Conservation (phyloP, 2,329 filamentous ascomycete species). For the Corinectria fuckeliana region DNA sequence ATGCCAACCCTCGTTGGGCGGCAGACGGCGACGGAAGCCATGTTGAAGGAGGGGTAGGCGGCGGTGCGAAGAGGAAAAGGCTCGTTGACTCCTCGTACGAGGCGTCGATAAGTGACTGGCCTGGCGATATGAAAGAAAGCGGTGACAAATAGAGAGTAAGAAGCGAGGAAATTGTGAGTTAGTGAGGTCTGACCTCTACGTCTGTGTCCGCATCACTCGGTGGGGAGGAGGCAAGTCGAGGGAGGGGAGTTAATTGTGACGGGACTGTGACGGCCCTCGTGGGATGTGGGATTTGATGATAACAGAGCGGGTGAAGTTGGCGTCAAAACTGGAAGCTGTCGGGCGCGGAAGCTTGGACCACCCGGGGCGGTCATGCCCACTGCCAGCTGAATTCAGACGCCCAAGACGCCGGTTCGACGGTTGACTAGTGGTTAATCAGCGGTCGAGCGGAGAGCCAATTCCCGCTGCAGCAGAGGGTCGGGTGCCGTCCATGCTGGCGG, state of each 20-base stretch:
- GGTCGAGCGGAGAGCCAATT: slow-evolving; percentile 5
- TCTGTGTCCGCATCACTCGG: slow-evolving; percentile 33
- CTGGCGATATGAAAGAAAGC: slow-evolving; percentile 15
- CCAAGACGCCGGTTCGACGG: slow-evolving; percentile 21
- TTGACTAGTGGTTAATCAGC: slow-evolving; percentile 20
- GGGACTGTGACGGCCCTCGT: slow-evolving; percentile 32
- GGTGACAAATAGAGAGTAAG: slow-evolving; percentile 7
- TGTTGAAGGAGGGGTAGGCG: slow-evolving; percentile 34
- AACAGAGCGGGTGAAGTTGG: slow-evolving; percentile 36
- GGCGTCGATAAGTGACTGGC: slow-evolving; percentile 31
- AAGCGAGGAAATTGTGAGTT: slow-evolving; percentile 20
- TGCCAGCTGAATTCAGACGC: slow-evolving; percentile 22
- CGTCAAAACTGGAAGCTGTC: slow-evolving; percentile 31
- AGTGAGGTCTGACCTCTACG: slow-evolving; percentile 32
- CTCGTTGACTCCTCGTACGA: slow-evolving; percentile 30
- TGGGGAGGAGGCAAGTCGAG: slow-evolving; percentile 13
- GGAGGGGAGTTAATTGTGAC: slow-evolving; percentile 23
- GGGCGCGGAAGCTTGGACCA: slow-evolving; percentile 36
- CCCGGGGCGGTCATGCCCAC: slow-evolving; percentile 3
- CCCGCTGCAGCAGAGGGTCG: slow-evolving; percentile 1
- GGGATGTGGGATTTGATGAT: slow-evolving; percentile 34
- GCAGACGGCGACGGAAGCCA: slow-evolving; percentile 53
- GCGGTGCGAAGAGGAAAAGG: slow-evolving; percentile 15
- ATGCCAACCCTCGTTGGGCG: slow-evolving; percentile 51
- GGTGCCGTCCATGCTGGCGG: too few relatives aligned